phyloP scores from a whole-genome alignment of 345 rosid species.

The Camelina neglecta region DNA sequence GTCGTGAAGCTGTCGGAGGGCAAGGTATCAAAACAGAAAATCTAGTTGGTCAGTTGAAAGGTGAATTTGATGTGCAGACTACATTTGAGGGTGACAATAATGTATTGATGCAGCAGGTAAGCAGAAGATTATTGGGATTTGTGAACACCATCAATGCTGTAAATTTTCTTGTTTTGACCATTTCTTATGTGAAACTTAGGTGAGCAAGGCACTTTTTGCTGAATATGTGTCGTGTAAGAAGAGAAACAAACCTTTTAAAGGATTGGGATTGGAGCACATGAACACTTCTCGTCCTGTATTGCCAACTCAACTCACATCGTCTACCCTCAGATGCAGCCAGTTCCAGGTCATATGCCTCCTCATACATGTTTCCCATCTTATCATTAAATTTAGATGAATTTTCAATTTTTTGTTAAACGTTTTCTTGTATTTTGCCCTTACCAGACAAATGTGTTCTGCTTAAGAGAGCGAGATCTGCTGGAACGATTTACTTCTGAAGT shows the following conservation, averaged over 20 bases:
- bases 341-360: constrained; percentile 65
- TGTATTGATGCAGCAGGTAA: constrained; percentile 94
- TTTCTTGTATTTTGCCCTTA: constrained; percentile 10
- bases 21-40: constrained; percentile 95
- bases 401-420: constrained; percentile 12
- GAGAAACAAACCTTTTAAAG: constrained; percentile 69
- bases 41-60: constrained; percentile 79
- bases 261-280: constrained; percentile 88
- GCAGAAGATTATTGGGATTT: neutral
- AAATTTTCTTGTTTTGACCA: constrained; percentile 10
- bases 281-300: constrained; percentile 65
- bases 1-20: constrained; percentile 98
- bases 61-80: constrained; percentile 88
- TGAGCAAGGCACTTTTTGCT: constrained; percentile 89
- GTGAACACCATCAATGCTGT: neutral
- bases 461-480: constrained; percentile 90
- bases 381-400: neutral
- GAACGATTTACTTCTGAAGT: constrained; percentile 67
- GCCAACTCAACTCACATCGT: constrained; percentile 70
- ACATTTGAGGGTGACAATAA: constrained; percentile 97
- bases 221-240: constrained; percentile 69
- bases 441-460: constrained; percentile 69
- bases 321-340: constrained; percentile 66
- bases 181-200: constrained; percentile 50
- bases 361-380: neutral